Conservation (phyloP, 2,329 filamentous ascomycete species). For the Ceratocystis destructans region DNA sequence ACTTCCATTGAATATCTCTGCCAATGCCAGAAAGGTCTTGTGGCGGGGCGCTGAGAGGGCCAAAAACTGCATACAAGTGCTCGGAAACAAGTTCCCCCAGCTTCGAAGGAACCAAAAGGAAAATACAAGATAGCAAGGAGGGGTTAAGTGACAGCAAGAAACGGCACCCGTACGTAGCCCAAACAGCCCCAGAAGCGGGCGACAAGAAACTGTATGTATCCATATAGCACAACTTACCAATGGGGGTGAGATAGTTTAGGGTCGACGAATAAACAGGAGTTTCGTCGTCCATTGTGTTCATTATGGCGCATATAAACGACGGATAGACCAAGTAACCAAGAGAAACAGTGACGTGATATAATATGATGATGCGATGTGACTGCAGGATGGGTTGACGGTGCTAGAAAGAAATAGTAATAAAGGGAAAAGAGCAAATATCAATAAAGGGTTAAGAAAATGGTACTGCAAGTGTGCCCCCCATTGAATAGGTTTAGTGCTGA, state of each 20-base stretch:
- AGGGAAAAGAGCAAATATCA: background rate
- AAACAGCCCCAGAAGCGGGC: background rate
- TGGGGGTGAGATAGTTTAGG: constrained; percentile 2
- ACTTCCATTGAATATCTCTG: too few species aligned
- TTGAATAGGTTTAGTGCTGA: background rate
- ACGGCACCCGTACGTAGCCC: background rate
- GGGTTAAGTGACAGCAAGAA: background rate
- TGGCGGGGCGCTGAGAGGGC: too few species aligned
- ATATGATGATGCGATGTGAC: background rate
- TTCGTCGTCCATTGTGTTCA: background rate
- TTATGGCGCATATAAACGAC: background rate
- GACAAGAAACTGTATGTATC: background rate
- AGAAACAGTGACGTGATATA: background rate
- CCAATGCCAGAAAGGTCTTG: too few species aligned
- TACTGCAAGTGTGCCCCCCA: background rate
- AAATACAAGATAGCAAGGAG: background rate
- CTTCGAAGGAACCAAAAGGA: too few species aligned
- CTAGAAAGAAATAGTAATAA: background rate
- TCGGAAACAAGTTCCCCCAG: background rate
- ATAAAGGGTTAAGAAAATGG: background rate
- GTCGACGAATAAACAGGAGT: constrained; percentile 1
- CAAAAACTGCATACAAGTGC: background rate
- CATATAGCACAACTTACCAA: background rate
- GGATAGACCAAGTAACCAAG: background rate
- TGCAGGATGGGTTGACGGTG: background rate